Evolutionary conservation across 768 basidiomycete species (phyloP).

Genomic region (Phallus indusiatus): DNA sequence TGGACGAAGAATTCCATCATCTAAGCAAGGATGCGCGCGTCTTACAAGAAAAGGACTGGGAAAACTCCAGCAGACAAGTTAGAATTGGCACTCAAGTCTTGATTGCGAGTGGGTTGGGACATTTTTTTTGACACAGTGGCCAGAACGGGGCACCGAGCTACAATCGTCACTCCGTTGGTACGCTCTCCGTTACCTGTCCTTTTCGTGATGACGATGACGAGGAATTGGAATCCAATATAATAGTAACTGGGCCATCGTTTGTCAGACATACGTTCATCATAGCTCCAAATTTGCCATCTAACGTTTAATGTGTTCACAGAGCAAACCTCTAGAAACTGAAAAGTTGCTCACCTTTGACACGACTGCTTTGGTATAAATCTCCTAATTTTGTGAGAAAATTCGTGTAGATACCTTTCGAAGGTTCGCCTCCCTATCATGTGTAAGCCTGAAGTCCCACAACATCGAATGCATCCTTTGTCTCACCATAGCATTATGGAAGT

Average conservation of each 20-base stretch:
- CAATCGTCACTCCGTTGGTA: too few relatives aligned
- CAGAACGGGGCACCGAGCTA: not conserved
- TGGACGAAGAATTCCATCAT: slow-evolving; percentile 45
- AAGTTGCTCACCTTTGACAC: slow-evolving; percentile 58
- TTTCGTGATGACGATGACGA: not conserved
- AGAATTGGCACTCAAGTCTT: slow-evolving; percentile 55
- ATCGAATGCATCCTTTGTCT: slow-evolving; percentile 14
- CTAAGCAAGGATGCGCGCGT: slow-evolving; percentile 35
- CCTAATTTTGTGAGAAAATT: slow-evolving; percentile 63
- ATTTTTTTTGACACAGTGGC: slow-evolving; percentile 51
- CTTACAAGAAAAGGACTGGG: slow-evolving; percentile 36
- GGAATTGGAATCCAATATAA: slow-evolving; percentile 59
- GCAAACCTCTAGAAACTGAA: not conserved
- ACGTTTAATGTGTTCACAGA: not conserved
- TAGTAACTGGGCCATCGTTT: slow-evolving; percentile 89
- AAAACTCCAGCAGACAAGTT: slow-evolving; percentile 46
- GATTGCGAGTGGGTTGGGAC: slow-evolving; percentile 47
- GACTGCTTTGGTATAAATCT: slow-evolving; percentile 57
- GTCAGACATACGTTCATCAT: slow-evolving; percentile 89
- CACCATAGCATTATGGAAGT: slow-evolving; percentile 93
- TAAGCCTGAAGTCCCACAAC: not conserved
- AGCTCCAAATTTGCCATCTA: slow-evolving; percentile 90
- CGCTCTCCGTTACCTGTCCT: not conserved
- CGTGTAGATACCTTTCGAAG: slow-evolving; percentile 60
- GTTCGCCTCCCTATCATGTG: slow-evolving; percentile 44